Base-by-base conservation (phyloP, 768 basidiomycete genomes). In the Tulasnella sp. region DNA sequence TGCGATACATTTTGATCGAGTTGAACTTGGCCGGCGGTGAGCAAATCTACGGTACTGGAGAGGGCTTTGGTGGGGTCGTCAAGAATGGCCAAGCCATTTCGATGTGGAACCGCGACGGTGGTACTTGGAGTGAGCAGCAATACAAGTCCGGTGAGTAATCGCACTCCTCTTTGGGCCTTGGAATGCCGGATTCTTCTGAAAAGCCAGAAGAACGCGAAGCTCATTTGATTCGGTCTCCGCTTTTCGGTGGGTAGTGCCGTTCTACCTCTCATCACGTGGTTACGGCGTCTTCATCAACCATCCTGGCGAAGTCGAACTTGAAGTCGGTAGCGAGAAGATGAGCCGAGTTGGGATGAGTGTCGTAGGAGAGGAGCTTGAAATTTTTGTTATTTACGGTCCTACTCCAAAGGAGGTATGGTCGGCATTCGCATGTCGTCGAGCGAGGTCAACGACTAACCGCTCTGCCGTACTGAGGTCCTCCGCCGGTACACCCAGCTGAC, bases 261-360 rank as follows among this genome's bases (percentile, higher is more conserved):
- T 92, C 85, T 92, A 92, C 82, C 89, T 93, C 83, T 92, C 91
- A 22, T 92, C 92, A 84, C 87, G 90, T 73, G 90, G 91, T 80
- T 94, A 94, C 81, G 93, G 93, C 50, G 89, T 94, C 20, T 94
- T 94, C 84, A 90, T 94, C 84, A 93, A 93, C 85, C 90, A 93
- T 82, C 89, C 92, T 86, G 75, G 92, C 89, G 87, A 85, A 80
- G 89, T 94, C 28, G 76, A 93, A 83, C 89, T 93, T 50, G 93
- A 94, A 83, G 90, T 93, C 5, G 83, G 84, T 20, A 80, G 78
- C 76, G 83, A 81, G 77, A 85, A 86, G 91, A 90, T 92, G 83
- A 87, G 87, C 84, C 87, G 92, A 72, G 91, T 92, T 5, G 93
- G 92, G 0, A 87, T 91, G 41, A 91, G 90, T 72, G 90, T 93